Base-by-base conservation (phyloP, 108 stramenopile genomes). In the Skeletonema tropicum region DNA sequence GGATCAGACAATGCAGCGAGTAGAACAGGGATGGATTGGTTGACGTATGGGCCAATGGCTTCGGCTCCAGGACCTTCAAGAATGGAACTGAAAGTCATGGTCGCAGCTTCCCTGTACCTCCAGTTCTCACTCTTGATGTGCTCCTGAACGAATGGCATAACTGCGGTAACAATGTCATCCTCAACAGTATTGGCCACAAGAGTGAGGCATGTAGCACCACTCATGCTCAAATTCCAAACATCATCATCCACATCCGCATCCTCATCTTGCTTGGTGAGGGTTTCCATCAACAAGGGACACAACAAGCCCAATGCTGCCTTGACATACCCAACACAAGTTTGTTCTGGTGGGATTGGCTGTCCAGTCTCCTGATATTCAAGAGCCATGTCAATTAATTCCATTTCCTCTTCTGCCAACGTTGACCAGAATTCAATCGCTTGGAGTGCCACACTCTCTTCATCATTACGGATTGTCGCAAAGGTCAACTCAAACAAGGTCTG, bases 371-470 rank as follows among this genome's bases (percentile, higher is more conserved):
- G 76, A 11, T 62, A 71, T 13, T 95, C 92, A 0, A 64, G 67
- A 12, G 84, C 81, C 66, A 95, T 82, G 25, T 93, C 94, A 29
- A 95, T 66, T 48, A 96, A 82, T 15, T 95, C 91, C 76, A 87
- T 83, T 74, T 98, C 98, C 38, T 89, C 92, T 57, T 97, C 97
- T 41, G 90, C 91, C 12, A 98, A 73, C 3, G 97, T 94, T 33
- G 81, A 85, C 98, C 98, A 98, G 71, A 98, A 98, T 75, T 98
- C 98, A 67, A 98, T 94, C 2, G 97, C 97, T 52, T 90, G 76
- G 42, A 86, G 88, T 19, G 96, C 94, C 59, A 95, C 94, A 9
- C 48, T 74, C 77, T 95, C 96, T 60, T 94, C 93, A 52, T 91
- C 92, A 75, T 84, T 86, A 23, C 89, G 62, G 75, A 97, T 97